A percentile compares a stretch with the other conserved stretches of the same genome.
These are phyloP conservation scores for Mycena vulgaris DNA, from an alignment of 768 basidiomycete genomes.

Conservation along the genomic window DNA sequence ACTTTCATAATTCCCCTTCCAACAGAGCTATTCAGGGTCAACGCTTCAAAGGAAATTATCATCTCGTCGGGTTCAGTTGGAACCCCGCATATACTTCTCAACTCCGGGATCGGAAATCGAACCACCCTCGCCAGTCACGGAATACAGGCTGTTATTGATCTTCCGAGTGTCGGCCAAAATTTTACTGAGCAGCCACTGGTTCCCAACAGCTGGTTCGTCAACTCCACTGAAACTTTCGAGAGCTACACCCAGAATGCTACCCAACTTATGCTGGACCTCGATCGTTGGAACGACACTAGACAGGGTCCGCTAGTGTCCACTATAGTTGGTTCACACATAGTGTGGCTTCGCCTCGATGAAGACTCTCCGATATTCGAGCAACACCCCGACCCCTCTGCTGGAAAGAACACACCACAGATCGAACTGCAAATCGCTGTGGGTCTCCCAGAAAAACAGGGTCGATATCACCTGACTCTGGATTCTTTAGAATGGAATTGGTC, in stretches of 20 bases:
- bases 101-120: slow-evolving; percentile 50
- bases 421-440: slow-evolving; percentile 39
- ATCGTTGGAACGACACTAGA: slow-evolving; percentile 41
- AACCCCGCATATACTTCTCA: slow-evolving; percentile 47
- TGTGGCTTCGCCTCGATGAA: slow-evolving; percentile 39
- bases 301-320: slow-evolving; percentile 46
- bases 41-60: slow-evolving; percentile 50
- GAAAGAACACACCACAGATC: slow-evolving; percentile 43
- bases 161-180: slow-evolving; percentile 48
- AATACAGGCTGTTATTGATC: slow-evolving; percentile 38
- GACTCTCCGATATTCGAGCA: slow-evolving; percentile 29
- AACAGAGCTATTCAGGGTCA: slow-evolving; percentile 30
- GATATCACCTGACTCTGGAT: not conserved
- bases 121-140: slow-evolving; percentile 33
- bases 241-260: slow-evolving; percentile 39
- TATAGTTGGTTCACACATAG: slow-evolving; percentile 34
- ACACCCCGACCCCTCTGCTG: slow-evolving; percentile 43
- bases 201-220: slow-evolving; percentile 43
- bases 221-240: slow-evolving; percentile 31
- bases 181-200: slow-evolving; percentile 44
- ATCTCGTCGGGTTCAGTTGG: slow-evolving; percentile 51
- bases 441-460: not conserved
- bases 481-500: slow-evolving; percentile 24
- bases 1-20: not conserved
- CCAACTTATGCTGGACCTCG: slow-evolving; percentile 26